Base-by-base conservation (phyloP, 129 eudicot species). In the Helianthus tuberosus region DNA sequence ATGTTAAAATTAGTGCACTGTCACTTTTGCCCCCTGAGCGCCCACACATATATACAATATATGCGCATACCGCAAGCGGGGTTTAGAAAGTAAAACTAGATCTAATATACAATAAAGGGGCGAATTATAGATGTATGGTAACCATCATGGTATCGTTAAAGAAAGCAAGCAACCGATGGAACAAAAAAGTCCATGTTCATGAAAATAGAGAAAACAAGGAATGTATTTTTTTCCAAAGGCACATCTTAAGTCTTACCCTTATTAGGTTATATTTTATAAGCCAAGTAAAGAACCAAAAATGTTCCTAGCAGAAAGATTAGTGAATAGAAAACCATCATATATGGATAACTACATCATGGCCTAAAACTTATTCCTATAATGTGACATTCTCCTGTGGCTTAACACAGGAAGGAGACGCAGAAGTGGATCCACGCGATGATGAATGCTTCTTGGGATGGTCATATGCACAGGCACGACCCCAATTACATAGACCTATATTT, bases 401-500 rank as follows among this genome's bases (percentile, higher is more conserved):
- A 32, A 23, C 76, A 44, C 41, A 73, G n/a, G 43, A 13, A 39
- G 53, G 62, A 72, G 81, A 48, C 57, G 47, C 72, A 27, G 79
- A 64, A 11, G 81, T 66, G 68, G 81, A 67, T 75, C 52, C 68
- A 52, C 66, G 16, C 68, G 49, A 20, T 43, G 60, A 32, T 59
- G 61, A 59, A 38, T 63, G 59, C 54, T 53, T 64, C 47, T 39
- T 67, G 0, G 91, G 84, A 75, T 88, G 89, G 79, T 84, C 73
- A 36, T 68, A 84, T 62, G 55, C 32, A 77, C 93, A 88, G 17
- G 71, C 77, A 32, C 46, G 74, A 3, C 87, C 87, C 11, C 60
- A 68, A 48, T 75, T 81, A 84, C 87, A 81, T 12, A 73, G 59
- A 39, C 91, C 95, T 65, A 44, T 41, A 50, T 66, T 78, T 46